These are phyloP conservation scores for Phtheirospermum japonicum DNA, from an alignment of 257 asterid genomes.

Conservation along the genomic window DNA sequence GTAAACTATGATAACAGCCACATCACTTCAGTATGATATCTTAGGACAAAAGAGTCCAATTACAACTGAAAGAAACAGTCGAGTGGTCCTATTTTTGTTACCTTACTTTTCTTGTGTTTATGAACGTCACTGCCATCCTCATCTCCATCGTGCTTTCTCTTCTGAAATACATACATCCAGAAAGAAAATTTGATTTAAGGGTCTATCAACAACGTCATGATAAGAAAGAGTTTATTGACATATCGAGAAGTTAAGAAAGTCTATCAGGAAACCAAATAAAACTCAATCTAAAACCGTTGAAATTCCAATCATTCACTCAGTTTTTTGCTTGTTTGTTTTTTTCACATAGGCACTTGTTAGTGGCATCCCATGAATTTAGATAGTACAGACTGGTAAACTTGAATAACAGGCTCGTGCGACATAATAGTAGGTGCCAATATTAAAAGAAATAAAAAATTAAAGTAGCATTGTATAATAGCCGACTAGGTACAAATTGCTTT, in stretches of 20 bases:
- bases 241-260: slow-evolving; percentile 4
- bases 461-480: not conserved
- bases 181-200: slow-evolving; percentile 11
- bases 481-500: slow-evolving; percentile 9
- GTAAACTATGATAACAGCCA: slow-evolving; percentile 16
- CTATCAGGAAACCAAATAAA: slow-evolving; percentile 19
- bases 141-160: slow-evolving; percentile 62
- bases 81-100: slow-evolving; percentile 23
- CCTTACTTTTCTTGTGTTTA: slow-evolving; percentile 66
- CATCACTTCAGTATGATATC: slow-evolving; percentile 3
- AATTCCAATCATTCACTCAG: slow-evolving; percentile 6
- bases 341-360: slow-evolving; percentile 8
- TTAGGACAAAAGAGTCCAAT: slow-evolving; percentile 15
- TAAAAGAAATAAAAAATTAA: not conserved
- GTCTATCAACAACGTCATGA: slow-evolving; percentile 20
- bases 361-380: not conserved
- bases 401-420: not conserved
- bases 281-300: slow-evolving; percentile 18
- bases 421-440: slow-evolving; percentile 12
- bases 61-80: slow-evolving; percentile 16
- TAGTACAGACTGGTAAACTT: slow-evolving; percentile 1
- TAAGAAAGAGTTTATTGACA: slow-evolving; percentile 7
- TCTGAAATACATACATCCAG: slow-evolving; percentile 36
- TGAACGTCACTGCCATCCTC: slow-evolving; percentile 47
- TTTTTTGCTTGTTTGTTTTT: too few species aligned